phyloP scores from a whole-genome alignment of 2,329 filamentous ascomycete species.

The Ascochyta koolunga region DNA sequence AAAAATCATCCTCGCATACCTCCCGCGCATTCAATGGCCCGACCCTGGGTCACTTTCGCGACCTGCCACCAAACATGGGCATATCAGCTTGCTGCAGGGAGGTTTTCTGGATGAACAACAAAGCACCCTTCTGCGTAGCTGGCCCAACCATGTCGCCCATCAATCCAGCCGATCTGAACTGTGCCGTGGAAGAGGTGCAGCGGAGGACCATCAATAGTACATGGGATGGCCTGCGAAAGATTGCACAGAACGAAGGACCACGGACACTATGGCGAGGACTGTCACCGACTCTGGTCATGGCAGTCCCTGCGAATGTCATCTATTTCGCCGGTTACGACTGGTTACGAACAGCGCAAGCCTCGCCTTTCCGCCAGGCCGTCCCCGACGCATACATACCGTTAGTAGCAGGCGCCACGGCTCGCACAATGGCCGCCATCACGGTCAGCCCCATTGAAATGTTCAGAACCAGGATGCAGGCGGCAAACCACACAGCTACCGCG shows the following conservation, averaged over 20 bases:
- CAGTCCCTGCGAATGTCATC: constrained; percentile 93
- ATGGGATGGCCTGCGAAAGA: constrained; percentile 89
- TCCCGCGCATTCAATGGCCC: constrained; percentile 35
- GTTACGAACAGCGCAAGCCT: constrained; percentile 75
- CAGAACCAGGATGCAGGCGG: constrained; percentile 87
- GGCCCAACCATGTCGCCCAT: constrained; percentile 57
- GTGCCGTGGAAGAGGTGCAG: constrained; percentile 86
- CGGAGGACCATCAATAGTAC: constrained; percentile 87
- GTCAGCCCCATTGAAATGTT: constrained; percentile 95
- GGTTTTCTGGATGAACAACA: constrained; percentile 94
- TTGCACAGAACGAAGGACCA: constrained; percentile 88
- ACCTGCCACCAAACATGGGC: constrained; percentile 82
- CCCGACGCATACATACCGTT: constrained; percentile 77
- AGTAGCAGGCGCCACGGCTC: constrained; percentile 77
- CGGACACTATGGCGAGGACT: constrained; percentile 89
- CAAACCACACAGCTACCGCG: constrained; percentile 49
- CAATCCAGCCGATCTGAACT: constrained; percentile 62
- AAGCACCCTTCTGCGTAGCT: constrained; percentile 80
- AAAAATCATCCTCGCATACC: constrained; percentile 59
- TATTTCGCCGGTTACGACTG: constrained; percentile 99
- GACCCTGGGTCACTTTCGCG: constrained; percentile 59
- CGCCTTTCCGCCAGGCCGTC: constrained; percentile 67
- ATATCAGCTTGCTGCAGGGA: constrained; percentile 95
- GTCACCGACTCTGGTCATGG: constrained; percentile 93
- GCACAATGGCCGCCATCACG: constrained; percentile 78